These are phyloP conservation scores for Alternaria atra DNA, from an alignment of 2,329 filamentous ascomycete species.

Conservation along the genomic window DNA sequence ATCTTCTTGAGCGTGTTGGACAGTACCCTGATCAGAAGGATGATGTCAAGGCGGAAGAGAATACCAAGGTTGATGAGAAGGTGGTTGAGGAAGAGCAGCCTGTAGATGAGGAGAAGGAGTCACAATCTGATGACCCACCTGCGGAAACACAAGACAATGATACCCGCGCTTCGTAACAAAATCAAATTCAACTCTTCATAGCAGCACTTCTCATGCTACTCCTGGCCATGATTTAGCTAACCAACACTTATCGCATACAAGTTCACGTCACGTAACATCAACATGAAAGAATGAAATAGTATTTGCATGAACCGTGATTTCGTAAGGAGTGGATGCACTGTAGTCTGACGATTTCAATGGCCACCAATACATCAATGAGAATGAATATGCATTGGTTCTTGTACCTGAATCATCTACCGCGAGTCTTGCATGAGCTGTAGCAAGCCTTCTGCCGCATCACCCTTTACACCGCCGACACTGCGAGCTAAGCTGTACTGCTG, in stretches of 20 bases:
- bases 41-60: not conserved
- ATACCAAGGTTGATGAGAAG: not conserved
- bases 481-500: conserved; percentile 39
- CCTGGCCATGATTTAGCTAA: not conserved
- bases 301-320: not conserved
- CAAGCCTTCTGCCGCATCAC: conserved; percentile 63
- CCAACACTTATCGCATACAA: not conserved
- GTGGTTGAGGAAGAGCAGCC: not conserved
- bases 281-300: not conserved
- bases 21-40: not conserved
- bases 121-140: not conserved
- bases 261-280: not conserved
- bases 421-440: conserved; percentile 56
- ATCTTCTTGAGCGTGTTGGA: not conserved
- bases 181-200: not conserved
- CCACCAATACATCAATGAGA: not conserved
- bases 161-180: not conserved
- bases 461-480: conserved; percentile 59
- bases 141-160: not conserved
- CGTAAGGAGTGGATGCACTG: not conserved
- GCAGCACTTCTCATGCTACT: not conserved
- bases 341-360: not conserved
- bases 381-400: not conserved
- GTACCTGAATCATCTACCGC: conserved; percentile 23
- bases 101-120: not conserved